Conservation (phyloP, 2,329 filamentous ascomycete species). For the Neobulgaria alba region DNA sequence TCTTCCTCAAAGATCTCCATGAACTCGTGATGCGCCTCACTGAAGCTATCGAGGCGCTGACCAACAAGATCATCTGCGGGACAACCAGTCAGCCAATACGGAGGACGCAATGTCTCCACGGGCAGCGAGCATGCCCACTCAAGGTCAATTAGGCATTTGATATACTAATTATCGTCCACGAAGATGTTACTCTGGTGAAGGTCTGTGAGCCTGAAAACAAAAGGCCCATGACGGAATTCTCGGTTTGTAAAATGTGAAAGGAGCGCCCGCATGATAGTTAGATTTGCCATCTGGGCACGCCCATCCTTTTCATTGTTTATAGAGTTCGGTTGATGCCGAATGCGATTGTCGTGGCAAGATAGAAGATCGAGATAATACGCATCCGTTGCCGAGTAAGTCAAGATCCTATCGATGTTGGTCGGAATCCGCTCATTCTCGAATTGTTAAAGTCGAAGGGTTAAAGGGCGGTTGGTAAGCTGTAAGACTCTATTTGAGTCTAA, state of each 20-base stretch:
- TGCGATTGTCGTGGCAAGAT: conserved; percentile 29
- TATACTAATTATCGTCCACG: conserved; percentile 30
- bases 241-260: conserved; percentile 18
- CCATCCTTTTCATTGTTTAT: conserved; percentile 26
- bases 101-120: conserved; percentile 19
- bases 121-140: conserved; percentile 30
- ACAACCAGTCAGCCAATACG: conserved; percentile 26
- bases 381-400: conserved; percentile 27
- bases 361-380: conserved; percentile 29
- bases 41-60: conserved; percentile 4
- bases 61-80: conserved; percentile 1
- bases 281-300: conserved; percentile 24
- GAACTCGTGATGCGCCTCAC: conserved; percentile 5
- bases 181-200: conserved; percentile 30
- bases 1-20: conserved; percentile 8
- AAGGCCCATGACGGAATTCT: conserved; percentile 27
- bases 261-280: conserved; percentile 25
- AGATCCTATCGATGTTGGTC: conserved; percentile 26
- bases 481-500: conserved; percentile 26
- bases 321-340: conserved; percentile 30
- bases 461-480: conserved; percentile 30
- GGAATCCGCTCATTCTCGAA: conserved; percentile 31
- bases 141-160: conserved; percentile 28
- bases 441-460: conserved; percentile 27
- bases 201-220: conserved; percentile 31